Conservation (phyloP, 805 yeast genomes). For the Pichia ethanolica region DNA sequence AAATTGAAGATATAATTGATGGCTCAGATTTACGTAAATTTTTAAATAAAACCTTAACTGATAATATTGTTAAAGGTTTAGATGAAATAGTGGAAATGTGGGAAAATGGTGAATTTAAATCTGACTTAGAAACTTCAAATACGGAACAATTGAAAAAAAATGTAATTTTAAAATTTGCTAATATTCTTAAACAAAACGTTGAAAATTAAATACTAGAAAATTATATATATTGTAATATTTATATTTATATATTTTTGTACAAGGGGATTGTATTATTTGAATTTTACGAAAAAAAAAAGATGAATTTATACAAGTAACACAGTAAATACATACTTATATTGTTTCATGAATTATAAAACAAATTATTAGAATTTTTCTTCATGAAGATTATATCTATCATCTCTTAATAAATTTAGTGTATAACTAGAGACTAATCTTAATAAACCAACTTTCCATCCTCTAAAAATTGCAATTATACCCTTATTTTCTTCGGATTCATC, state of each 20-base stretch:
- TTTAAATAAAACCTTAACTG: conserved; percentile 40
- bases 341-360: background rate
- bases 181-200: conserved; percentile 7
- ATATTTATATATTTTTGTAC: too few relatives aligned
- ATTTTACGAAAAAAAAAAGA: too few relatives aligned
- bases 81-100: conserved; percentile 22
- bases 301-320: too few relatives aligned
- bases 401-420: conserved; percentile 60
- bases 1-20: conserved; percentile 38
- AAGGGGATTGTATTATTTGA: too few relatives aligned
- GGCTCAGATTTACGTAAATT: conserved; percentile 46
- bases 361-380: conserved; percentile 32
- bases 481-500: conserved; percentile 33
- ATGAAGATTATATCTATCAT: conserved; percentile 33
- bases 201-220: background rate
- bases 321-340: background rate
- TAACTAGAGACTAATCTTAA: conserved; percentile 75
- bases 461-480: conserved; percentile 51
- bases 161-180: conserved; percentile 12
- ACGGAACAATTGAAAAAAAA: background rate
- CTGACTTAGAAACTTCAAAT: background rate
- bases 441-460: conserved; percentile 90
- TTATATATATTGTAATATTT: too few relatives aligned
- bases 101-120: conserved; percentile 14
- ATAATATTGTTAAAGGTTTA: conserved; percentile 38